These are phyloP conservation scores for Actinomucor elegans DNA, from an alignment of 371 early-diverging fungal genomes.

Conservation along the genomic window DNA sequence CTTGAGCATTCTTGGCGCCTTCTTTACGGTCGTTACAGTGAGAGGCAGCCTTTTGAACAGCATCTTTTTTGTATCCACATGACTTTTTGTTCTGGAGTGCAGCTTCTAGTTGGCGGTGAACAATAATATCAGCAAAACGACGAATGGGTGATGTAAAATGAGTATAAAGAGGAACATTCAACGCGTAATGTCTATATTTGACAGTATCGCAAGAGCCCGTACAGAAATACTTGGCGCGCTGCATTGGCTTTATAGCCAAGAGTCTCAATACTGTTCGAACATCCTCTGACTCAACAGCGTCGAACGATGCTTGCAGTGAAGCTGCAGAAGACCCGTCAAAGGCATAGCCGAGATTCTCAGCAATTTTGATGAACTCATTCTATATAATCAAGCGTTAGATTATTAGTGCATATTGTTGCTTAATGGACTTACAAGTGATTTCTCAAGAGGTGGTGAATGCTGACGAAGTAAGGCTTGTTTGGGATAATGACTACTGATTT, in stretches of 20 bases:
- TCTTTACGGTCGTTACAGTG: slow-evolving; percentile 86
- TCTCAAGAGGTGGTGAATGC: slow-evolving; percentile 77
- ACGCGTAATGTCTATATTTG: slow-evolving; percentile 82
- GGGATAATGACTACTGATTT: slow-evolving; percentile 84
- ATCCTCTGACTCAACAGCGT: slow-evolving; percentile 57
- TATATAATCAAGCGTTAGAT: slow-evolving; percentile 2
- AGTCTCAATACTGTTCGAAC: slow-evolving; percentile 59
- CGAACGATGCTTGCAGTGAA: slow-evolving; percentile 70
- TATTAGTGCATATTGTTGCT: background rate
- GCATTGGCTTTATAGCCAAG: slow-evolving; percentile 86
- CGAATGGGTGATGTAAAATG: slow-evolving; percentile 99
- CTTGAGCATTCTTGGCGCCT: slow-evolving; percentile 81
- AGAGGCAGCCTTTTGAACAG: slow-evolving; percentile 55
- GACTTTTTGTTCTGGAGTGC: slow-evolving; percentile 35
- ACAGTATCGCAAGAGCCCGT: slow-evolving; percentile 72
- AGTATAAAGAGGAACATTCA: slow-evolving; percentile 88
- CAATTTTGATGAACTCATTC: slow-evolving; percentile 56
- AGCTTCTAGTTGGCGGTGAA: slow-evolving; percentile 86
- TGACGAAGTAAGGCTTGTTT: slow-evolving; percentile 91
- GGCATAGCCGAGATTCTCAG: slow-evolving; percentile 44
- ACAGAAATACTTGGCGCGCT: slow-evolving; percentile 94
- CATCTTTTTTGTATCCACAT: slow-evolving; percentile 48
- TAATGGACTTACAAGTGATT: slow-evolving; percentile 49
- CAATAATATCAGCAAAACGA: slow-evolving; percentile 98
- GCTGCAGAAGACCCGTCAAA: slow-evolving; percentile 48